Percentiles rank a stretch among this genome's conserved stretches.
Evolutionary conservation across 805 yeast genomes (phyloP).

Genomic region (Babjeviella inositovora): DNA sequence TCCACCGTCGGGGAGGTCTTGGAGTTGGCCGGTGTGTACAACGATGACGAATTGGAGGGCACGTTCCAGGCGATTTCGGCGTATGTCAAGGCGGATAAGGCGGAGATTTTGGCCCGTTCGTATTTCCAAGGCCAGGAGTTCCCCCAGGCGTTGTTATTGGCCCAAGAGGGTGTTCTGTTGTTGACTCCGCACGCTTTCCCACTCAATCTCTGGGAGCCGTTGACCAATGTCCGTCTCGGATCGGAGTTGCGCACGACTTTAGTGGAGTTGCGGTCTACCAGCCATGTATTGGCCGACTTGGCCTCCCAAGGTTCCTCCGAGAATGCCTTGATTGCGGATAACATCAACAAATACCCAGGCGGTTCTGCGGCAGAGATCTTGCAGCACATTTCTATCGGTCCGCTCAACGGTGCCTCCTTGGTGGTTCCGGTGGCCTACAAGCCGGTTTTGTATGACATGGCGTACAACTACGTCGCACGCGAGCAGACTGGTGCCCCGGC

Average conservation of each 20-base stretch:
- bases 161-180: conserved; percentile 4
- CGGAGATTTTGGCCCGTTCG: conserved; percentile 12
- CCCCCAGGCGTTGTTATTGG: conserved; percentile 16
- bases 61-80: conserved; percentile 15
- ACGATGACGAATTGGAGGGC: conserved; percentile 19
- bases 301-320: neutral
- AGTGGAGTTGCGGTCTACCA: neutral
- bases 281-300: conserved; percentile 16
- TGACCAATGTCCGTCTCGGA: too few species aligned
- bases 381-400: neutral
- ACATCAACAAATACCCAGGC: conserved; percentile 13
- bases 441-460: conserved; percentile 27
- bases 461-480: conserved; percentile 22
- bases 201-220: too few species aligned
- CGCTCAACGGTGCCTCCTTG: neutral
- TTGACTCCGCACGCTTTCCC: conserved; percentile 5
- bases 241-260: conserved; percentile 3
- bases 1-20: conserved; percentile 14
- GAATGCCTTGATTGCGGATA: conserved; percentile 9
- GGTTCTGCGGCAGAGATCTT: conserved; percentile 3
- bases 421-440: conserved; percentile 18
- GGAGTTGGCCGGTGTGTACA: conserved; percentile 27
- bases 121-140: conserved; percentile 10
- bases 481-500: too few species aligned
- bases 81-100: conserved; percentile 10